Percentiles rank a stretch among this genome's conserved stretches.
Evolutionary conservation across 2,329 filamentous ascomycete species (phyloP).

Genomic region (Cryphonectria parasitica): DNA sequence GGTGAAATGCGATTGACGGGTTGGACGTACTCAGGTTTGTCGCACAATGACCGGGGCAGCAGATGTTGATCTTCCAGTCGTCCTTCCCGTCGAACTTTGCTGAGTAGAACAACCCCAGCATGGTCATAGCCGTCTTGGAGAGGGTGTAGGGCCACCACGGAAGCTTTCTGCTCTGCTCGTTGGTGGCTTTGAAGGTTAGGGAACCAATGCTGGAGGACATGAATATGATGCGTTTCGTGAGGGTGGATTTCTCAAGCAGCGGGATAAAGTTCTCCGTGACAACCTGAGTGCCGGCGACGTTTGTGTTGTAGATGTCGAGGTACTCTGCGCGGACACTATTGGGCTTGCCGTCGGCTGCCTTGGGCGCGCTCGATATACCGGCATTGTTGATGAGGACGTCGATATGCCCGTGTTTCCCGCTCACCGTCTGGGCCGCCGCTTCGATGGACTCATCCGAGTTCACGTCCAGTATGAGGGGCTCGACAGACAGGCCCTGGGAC

Average conservation of each 20-base stretch:
- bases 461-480: conserved; percentile 47
- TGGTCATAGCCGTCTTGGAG: conserved; percentile 38
- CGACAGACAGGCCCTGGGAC: conserved; percentile 37
- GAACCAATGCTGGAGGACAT: conserved; percentile 33
- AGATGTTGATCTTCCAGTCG: conserved; percentile 37
- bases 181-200: conserved; percentile 20
- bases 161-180: background rate
- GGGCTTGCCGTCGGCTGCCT: conserved; percentile 24
- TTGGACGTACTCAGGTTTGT: conserved; percentile 33
- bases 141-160: conserved; percentile 31
- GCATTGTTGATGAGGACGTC: conserved; percentile 42
- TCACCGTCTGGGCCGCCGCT: conserved; percentile 39
- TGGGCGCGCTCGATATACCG: conserved; percentile 29
- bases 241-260: conserved; percentile 38
- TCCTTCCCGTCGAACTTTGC: conserved; percentile 32
- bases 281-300: conserved; percentile 37
- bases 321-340: conserved; percentile 31
- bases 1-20: background rate
- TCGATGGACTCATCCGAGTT: conserved; percentile 46
- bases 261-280: conserved; percentile 40
- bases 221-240: conserved; percentile 34
- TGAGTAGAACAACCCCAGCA: conserved; percentile 32
- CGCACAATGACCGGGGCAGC: conserved; percentile 34
- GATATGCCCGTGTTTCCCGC: conserved; percentile 38
- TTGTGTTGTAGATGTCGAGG: conserved; percentile 36